These are phyloP conservation scores for Vitis hybrid DNA, from an alignment of 177 flowering plant species.

Conservation along the genomic window DNA sequence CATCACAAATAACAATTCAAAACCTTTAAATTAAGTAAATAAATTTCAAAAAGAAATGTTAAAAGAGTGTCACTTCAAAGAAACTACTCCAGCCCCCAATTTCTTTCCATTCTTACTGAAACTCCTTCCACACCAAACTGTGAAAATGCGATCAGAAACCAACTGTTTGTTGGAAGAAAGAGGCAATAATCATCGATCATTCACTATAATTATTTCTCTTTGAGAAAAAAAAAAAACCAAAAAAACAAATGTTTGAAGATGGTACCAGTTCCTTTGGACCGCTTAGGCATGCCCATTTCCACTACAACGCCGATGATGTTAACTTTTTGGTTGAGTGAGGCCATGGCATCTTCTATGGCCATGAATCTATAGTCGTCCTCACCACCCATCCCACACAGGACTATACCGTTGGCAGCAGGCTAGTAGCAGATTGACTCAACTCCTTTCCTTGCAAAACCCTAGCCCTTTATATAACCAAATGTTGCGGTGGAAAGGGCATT, in stretches of 20 bases:
- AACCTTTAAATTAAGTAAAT: too few species aligned
- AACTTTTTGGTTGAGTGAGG: constrained; percentile 30
- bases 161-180: not conserved
- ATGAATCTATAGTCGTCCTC: constrained; percentile 28
- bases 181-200: not conserved
- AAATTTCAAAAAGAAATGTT: too few species aligned
- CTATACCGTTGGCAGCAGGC: too few species aligned
- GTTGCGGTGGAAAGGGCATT: too few species aligned
- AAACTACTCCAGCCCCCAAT: too few species aligned
- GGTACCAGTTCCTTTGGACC: constrained; percentile 29
- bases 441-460: too few species aligned
- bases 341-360: constrained; percentile 22
- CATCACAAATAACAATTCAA: too few species aligned
- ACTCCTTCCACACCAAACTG: too few species aligned
- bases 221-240: not conserved
- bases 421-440: too few species aligned
- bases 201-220: not conserved
- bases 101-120: too few species aligned
- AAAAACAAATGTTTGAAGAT: not conserved
- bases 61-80: too few species aligned
- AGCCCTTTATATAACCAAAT: too few species aligned
- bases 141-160: not conserved
- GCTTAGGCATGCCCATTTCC: constrained; percentile 23
- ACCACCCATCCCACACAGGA: constrained; percentile 11
- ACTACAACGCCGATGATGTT: constrained; percentile 25